Conservation (phyloP, 495 filamentous ascomycete species). For the Penicillium paxilli region DNA sequence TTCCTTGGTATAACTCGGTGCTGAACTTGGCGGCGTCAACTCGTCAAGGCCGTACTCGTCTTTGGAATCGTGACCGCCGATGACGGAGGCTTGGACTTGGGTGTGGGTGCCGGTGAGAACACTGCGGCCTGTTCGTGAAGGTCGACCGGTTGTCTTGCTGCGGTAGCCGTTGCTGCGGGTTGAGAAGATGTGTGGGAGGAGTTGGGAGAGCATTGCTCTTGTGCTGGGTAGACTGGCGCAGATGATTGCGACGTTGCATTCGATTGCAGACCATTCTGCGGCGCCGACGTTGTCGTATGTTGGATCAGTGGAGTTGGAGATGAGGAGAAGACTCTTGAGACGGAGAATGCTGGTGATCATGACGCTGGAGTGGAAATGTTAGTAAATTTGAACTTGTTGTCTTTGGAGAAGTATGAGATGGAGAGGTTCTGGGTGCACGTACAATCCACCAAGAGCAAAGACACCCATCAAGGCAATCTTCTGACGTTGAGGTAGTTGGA, state of each 20-base stretch:
- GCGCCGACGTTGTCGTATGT: slow-evolving; percentile 56
- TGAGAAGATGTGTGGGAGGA: slow-evolving; percentile 37
- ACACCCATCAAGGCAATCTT: slow-evolving; percentile 46
- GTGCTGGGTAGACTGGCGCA: slow-evolving; percentile 59
- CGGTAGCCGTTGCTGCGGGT: slow-evolving; percentile 30
- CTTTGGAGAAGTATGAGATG: not conserved
- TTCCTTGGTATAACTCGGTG: slow-evolving; percentile 7
- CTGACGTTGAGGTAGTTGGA: slow-evolving; percentile 44
- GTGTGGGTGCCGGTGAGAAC: slow-evolving; percentile 22
- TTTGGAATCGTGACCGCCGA: slow-evolving; percentile 12
- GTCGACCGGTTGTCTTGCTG: slow-evolving; percentile 23
- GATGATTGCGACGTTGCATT: slow-evolving; percentile 58
- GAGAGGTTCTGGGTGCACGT: slow-evolving; percentile 11
- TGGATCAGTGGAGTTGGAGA: slow-evolving; percentile 43
- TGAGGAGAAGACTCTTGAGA: slow-evolving; percentile 46
- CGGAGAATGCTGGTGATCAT: slow-evolving; percentile 57
- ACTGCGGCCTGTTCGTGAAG: slow-evolving; percentile 17
- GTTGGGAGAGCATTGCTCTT: slow-evolving; percentile 46
- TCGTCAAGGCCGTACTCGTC: slow-evolving; percentile 24
- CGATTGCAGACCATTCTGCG: slow-evolving; percentile 57
- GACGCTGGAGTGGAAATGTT: slow-evolving; percentile 32
- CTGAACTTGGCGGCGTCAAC: slow-evolving; percentile 8
- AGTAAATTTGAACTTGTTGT: too few relatives aligned
- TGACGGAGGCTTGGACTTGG: slow-evolving; percentile 24
- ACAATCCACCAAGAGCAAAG: slow-evolving; percentile 51